Evolutionary conservation across 768 basidiomycete genomes (phyloP), one percentile per base, ranked within the genome.

Genomic region (Dacryopinax primogenitus): DNA sequence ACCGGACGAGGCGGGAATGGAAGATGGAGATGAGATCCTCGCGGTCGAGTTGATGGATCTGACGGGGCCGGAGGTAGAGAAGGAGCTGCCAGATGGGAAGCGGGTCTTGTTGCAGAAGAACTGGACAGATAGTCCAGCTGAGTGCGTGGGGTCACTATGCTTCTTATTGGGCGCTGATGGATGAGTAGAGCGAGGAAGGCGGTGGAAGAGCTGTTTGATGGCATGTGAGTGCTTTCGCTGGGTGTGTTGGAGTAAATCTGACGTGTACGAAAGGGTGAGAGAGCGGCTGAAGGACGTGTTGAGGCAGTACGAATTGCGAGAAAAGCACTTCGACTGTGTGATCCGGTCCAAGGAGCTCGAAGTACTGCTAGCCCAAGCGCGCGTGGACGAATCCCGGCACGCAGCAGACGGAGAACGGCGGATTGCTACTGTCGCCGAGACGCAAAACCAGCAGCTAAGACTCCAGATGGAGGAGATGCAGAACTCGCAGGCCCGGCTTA

Each of bases 321-420:
- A 93, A 77, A 86, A 85, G 72, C 91, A 93, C 78, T 93, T 92
- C 70, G 91, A 92, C 76, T 91, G 89, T 68, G 87, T 93, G 32
- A 86, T 93, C 65, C 87, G 91, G 41, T 92, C 91, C 44, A 93
- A 93, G 75, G 91, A 93, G 74, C 81, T 93, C 26, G 91, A 93
- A 72, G 88, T 93, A 16, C 76, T 93, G 21, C 79, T 93, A 16
- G 90, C 91, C 61, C 84, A 90, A 33, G 91, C 91, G 44, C 85
- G 90, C 73, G 86, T 88, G 28, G 89, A 90, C 11, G 91, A 92
- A 71, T 88, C 91, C 73, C 88, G 87, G 74, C 87, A 90, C 69
- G 78, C 92, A 51, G 86, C 86, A 15, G 87, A 91, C 61, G 82
- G 83, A 62, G 88, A 91, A 39, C 68, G 71, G 39, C 58, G 62